phyloP scores from a whole-genome alignment of 2,329 filamentous ascomycete genomes.

The Cercospora beticola region DNA sequence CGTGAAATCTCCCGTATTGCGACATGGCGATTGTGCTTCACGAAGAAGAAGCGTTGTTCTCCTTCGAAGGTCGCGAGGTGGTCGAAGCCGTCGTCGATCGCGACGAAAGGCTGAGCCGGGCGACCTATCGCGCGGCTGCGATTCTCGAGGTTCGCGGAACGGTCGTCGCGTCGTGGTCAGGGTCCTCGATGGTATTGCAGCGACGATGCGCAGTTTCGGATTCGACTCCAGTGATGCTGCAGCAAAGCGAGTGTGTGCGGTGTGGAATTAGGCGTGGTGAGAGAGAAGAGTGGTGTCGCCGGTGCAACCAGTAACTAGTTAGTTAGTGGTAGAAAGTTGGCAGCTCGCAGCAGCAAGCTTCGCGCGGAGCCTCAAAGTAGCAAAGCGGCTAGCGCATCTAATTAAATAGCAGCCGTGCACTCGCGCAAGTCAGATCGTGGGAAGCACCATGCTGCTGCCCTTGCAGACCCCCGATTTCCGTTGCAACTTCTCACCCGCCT shows the following conservation, averaged over 20 bases:
- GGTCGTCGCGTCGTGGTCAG: neutral
- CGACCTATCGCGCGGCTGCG: neutral
- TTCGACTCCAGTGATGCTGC: neutral
- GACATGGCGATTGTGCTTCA: conserved; percentile 22
- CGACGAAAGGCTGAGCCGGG: neutral
- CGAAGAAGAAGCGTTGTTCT: neutral
- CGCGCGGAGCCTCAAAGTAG: conserved; percentile 5
- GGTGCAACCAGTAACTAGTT: conserved; percentile 3
- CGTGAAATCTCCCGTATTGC: conserved; percentile 40
- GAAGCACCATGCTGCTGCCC: neutral
- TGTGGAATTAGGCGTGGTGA: neutral
- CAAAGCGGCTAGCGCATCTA: conserved; percentile 2
- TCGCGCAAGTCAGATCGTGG: neutral
- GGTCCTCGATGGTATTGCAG: neutral
- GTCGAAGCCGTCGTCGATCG: neutral
- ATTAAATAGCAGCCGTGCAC: conserved; percentile 4
- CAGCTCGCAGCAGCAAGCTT: conserved; percentile 11
- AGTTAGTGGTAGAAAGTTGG: conserved; percentile 9
- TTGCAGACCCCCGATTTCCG: neutral
- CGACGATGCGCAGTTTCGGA: neutral
- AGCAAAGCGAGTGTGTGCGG: conserved; percentile 3
- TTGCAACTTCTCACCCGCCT: neutral
- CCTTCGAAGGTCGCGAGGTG: neutral
- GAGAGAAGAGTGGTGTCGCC: conserved; percentile 3
- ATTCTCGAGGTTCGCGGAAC: neutral